Evolutionary conservation across 495 filamentous ascomycete species (phyloP), one percentile per base, ranked within the genome.

Genomic region (Hypoxylon fragiforme): DNA sequence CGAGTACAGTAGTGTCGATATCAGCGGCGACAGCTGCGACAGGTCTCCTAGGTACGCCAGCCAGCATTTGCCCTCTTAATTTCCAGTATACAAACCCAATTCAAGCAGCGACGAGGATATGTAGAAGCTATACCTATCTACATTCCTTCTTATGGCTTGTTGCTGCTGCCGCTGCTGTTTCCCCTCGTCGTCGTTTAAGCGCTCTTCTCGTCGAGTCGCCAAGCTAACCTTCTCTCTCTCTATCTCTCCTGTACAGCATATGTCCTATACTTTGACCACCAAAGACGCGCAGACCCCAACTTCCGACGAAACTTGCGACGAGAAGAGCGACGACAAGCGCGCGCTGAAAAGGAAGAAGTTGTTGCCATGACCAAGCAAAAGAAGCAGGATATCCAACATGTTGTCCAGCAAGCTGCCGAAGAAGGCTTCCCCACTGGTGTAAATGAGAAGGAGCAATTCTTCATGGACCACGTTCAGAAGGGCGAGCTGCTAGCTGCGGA

Each of bases 241-340:
- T 28, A 9, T 28, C 4, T 9, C 24, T 28, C n/a, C n/a, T n/a
- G n/a, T n/a, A n/a, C 24, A 81, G 78, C 76, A 45, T 81, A 97
- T 67, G 95, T 90, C 48, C 73, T 90, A 50, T 98, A 96, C 79
- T 98, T 98, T 66, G 94, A 98, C 76, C 85, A 97, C 76, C 86
- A 87, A 70, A 84, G 94, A 62, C 89, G 94, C 61, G 86, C 83
- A 67, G 85, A 95, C 65, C 83, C 89, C 51, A 84, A 88, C 16
- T 97, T 97, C 80, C 81, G 94, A 65, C 90, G 87, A 72, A 75
- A 83, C 50, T 68, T 98, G 68, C 90, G 92, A 70, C 83, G 87
- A 56, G 88, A 91, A 70, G 88, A 89, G 66, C 87, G 88, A 66
- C 79, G 81, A 52, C 81, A 89, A 68, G 88, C 83, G 28, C 82